phyloP scores from a whole-genome alignment of 169 alveolate species.

The Eimeria tenella region DNA sequence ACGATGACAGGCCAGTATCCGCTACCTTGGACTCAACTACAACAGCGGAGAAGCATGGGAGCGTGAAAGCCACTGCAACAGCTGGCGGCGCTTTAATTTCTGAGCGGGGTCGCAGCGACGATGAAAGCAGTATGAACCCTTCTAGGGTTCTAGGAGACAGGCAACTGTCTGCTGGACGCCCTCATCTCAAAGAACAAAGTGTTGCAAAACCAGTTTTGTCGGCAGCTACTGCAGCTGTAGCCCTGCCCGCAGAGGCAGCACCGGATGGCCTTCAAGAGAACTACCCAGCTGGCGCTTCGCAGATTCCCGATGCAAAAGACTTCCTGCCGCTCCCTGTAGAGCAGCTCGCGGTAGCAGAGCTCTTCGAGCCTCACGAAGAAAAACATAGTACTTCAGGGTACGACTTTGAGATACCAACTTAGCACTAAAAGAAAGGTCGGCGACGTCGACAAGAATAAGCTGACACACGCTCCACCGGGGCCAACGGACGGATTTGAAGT shows the following conservation, averaged over 20 bases:
- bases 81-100: neutral
- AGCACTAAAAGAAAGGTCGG: constrained; percentile 5
- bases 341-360: constrained; percentile 50
- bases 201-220: neutral
- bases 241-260: neutral
- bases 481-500: neutral
- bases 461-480: neutral
- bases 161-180: neutral
- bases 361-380: constrained; percentile 47
- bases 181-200: neutral
- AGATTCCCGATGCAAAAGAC: constrained; percentile 7
- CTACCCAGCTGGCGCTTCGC: constrained; percentile 25
- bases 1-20: neutral
- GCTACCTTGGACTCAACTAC: neutral
- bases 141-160: constrained; percentile 7
- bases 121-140: neutral
- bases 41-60: neutral
- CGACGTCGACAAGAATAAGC: neutral
- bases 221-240: constrained; percentile 19
- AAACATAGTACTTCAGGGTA: neutral
- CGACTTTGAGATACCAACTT: constrained; percentile 36
- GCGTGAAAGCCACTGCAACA: neutral
- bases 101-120: neutral
- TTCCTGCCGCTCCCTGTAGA: constrained; percentile 7
- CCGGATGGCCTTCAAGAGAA: constrained; percentile 10